These are phyloP conservation scores for Fusarium papillatum DNA, from an alignment of 2,329 filamentous ascomycete genomes.

Conservation along the genomic window DNA sequence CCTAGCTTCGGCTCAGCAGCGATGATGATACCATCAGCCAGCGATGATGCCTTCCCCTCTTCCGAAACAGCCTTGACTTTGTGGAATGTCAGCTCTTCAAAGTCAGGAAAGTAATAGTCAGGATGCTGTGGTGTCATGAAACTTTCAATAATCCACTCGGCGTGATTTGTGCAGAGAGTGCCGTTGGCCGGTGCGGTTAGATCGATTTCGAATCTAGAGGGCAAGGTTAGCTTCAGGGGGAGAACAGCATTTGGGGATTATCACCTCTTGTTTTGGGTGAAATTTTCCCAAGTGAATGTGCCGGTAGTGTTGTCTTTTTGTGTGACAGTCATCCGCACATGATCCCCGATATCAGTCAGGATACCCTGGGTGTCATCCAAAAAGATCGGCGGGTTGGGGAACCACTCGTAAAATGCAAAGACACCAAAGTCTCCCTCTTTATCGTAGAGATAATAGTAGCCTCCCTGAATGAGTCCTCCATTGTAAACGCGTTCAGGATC, in stretches of 20 bases:
- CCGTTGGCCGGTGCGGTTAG: slow-evolving; percentile 7
- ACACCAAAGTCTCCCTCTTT: slow-evolving; percentile 17
- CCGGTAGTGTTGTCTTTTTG: slow-evolving; percentile 17
- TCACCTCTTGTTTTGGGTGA: slow-evolving; percentile 4
- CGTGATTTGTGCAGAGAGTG: slow-evolving; percentile 17
- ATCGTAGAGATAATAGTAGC: slow-evolving; percentile 14
- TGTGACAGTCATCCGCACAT: slow-evolving; percentile 16
- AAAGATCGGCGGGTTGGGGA: slow-evolving; percentile 2
- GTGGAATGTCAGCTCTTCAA: slow-evolving; percentile 3
- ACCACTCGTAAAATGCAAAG: slow-evolving; percentile 24
- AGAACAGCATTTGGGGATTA: background rate
- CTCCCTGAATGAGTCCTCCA: slow-evolving; percentile 10
- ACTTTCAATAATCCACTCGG: slow-evolving; percentile 16
- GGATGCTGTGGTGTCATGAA: slow-evolving; percentile 10
- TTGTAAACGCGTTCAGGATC: background rate
- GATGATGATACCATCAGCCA: slow-evolving; percentile 3
- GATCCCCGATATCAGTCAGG: slow-evolving; percentile 11
- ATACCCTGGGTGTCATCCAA: slow-evolving; percentile 11
- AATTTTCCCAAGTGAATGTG: slow-evolving; percentile 15
- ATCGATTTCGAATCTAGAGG: slow-evolving; percentile 3
- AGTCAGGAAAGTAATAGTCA: slow-evolving; percentile 8
- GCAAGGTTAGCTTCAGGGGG: background rate
- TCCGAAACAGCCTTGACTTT: slow-evolving; percentile 18
- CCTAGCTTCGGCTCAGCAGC: background rate
- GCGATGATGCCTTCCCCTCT: background rate